phyloP scores from a whole-genome alignment of 371 early-diverging fungal species.

The Mortierella sp. region DNA sequence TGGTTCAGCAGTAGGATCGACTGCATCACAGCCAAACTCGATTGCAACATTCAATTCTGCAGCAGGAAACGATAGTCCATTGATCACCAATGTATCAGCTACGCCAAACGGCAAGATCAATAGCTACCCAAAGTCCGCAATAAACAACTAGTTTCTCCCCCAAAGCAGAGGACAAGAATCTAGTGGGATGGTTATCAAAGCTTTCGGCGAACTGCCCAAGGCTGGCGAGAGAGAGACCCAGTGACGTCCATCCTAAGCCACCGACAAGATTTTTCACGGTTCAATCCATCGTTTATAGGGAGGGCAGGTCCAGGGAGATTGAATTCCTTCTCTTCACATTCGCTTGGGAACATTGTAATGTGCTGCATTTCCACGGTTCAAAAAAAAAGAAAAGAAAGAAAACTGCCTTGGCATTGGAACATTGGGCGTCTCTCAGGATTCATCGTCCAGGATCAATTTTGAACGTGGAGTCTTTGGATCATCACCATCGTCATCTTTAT shows the following conservation, averaged over 20 bases:
- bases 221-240: no score
- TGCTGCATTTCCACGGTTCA: not conserved
- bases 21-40: conserved; percentile 48
- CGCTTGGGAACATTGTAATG: conserved; percentile 38
- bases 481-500: conserved; percentile 1
- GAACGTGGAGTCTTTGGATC: conserved; percentile 23
- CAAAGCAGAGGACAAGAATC: no score
- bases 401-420: not conserved
- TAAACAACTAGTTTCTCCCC: conserved; percentile 1
- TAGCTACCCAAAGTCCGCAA: conserved; percentile 21
- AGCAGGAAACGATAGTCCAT: conserved; percentile 52
- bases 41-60: conserved; percentile 52
- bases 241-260: no score
- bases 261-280: no score
- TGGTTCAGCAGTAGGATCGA: conserved; percentile 52
- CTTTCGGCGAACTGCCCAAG: no score
- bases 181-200: no score
- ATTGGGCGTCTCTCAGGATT: not conserved
- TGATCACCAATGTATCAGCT: conserved; percentile 45
- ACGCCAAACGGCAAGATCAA: conserved; percentile 44
- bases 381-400: no score
- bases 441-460: not conserved
- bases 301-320: no score
- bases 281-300: no score
- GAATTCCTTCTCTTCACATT: conserved; percentile 40